These are phyloP conservation scores for Lachancea thermotolerans DNA, from an alignment of 805 yeast species.

Conservation along the genomic window DNA sequence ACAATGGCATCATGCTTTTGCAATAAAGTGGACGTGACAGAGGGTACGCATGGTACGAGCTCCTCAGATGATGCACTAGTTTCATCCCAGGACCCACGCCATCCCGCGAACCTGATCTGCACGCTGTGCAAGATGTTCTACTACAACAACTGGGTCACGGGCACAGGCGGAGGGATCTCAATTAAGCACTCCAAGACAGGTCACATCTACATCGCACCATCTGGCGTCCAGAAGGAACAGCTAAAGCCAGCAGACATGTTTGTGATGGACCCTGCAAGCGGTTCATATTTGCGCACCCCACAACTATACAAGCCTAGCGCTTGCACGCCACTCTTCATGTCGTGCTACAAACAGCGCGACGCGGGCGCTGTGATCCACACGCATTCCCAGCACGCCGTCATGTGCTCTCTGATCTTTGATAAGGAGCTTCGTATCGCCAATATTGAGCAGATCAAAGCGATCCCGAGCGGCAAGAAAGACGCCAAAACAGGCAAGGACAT, in stretches of 20 bases:
- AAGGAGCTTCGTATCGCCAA: constrained; percentile 68
- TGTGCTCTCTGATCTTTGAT: constrained; percentile 64
- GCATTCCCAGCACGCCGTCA: constrained; percentile 83
- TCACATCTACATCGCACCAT: constrained; percentile 73
- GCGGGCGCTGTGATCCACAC: constrained; percentile 95
- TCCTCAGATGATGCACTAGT: constrained; percentile 23
- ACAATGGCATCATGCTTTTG: constrained; percentile 3
- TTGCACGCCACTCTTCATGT: constrained; percentile 82
- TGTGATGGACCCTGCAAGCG: constrained; percentile 53
- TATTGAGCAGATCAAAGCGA: constrained; percentile 89
- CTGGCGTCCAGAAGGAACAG: constrained; percentile 93
- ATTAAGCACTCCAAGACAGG: constrained; percentile 43
- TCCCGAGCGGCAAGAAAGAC: constrained; percentile 60
- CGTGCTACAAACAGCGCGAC: constrained; percentile 56
- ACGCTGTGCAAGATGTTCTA: constrained; percentile 73
- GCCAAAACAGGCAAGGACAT: constrained; percentile 39
- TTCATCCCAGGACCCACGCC: constrained; percentile 43
- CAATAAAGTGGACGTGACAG: not conserved
- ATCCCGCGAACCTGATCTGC: constrained; percentile 82
- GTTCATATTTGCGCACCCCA: constrained; percentile 55
- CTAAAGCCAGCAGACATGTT: constrained; percentile 78
- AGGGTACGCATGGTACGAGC: not conserved
- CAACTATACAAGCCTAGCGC: constrained; percentile 76
- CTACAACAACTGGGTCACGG: constrained; percentile 84
- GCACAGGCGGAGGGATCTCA: constrained; percentile 94